These are phyloP conservation scores for Populus ilicifolia DNA, from an alignment of 345 rosid genomes.

Conservation along the genomic window DNA sequence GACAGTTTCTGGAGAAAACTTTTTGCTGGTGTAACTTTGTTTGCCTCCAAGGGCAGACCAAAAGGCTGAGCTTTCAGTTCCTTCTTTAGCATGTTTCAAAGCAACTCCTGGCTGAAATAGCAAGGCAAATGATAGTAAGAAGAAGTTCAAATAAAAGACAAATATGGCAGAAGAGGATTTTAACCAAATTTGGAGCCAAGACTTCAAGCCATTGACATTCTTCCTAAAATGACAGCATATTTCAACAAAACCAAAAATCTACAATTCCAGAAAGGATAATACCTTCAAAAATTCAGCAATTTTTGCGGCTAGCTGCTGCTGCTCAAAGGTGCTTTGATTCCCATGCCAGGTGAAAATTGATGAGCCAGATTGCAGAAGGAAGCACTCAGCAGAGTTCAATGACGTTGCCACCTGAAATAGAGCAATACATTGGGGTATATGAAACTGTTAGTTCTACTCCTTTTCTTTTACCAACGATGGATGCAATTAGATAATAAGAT, in stretches of 20 bases:
- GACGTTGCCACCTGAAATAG: constrained; percentile 67
- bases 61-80: constrained; percentile 91
- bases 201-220: background rate
- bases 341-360: constrained; percentile 92
- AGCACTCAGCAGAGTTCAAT: constrained; percentile 78
- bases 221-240: background rate
- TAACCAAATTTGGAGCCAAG: background rate
- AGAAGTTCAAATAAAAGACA: constrained; percentile 6
- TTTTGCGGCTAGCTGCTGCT: constrained; percentile 81
- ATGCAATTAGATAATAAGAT: background rate
- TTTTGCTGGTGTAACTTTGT: constrained; percentile 80
- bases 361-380: constrained; percentile 95
- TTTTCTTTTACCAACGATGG: background rate
- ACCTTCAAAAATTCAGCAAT: constrained; percentile 91
- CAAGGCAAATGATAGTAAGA: constrained; percentile 21
- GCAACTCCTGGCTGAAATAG: constrained; percentile 74
- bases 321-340: constrained; percentile 85
- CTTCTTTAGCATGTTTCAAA: constrained; percentile 92
- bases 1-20: constrained; percentile 49
- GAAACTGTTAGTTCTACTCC: background rate
- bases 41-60: constrained; percentile 99
- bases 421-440: background rate
- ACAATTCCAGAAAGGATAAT: background rate
- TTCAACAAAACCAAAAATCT: background rate
- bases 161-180: constrained; percentile 20